Evolutionary conservation across 257 asterid genomes (phyloP).

Genomic region (Solanum megistacrolobum): DNA sequence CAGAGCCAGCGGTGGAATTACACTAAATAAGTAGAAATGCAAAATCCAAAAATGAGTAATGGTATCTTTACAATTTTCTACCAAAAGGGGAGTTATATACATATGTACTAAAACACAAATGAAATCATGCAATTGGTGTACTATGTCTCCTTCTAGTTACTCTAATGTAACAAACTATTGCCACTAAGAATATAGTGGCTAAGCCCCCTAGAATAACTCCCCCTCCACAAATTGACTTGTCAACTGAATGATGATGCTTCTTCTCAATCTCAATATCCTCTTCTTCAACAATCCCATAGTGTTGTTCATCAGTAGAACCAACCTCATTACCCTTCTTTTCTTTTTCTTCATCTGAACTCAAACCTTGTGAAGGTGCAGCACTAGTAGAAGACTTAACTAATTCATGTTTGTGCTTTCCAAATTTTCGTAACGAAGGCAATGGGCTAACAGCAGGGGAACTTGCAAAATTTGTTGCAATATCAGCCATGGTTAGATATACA

Average conservation of each 20-base stretch:
- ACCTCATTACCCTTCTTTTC: background rate
- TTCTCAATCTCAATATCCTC: background rate
- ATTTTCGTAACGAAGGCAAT: background rate
- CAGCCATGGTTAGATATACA: slow-evolving; percentile 5
- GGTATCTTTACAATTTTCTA: background rate
- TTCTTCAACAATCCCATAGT: background rate
- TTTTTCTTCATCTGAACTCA: background rate
- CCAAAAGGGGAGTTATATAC: background rate
- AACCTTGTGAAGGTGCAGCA: background rate
- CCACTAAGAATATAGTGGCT: slow-evolving; percentile 30
- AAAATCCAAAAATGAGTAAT: background rate
- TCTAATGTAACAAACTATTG: slow-evolving; percentile 51
- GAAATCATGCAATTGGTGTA: background rate
- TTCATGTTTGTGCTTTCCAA: background rate
- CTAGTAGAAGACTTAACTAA: background rate
- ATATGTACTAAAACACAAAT: background rate
- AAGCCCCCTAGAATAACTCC: slow-evolving; percentile 27
- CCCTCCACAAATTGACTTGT: slow-evolving; percentile 18
- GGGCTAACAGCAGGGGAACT: background rate
- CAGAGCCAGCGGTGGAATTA: too few relatives aligned
- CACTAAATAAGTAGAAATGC: background rate
- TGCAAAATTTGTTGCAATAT: background rate
- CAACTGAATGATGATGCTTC: slow-evolving; percentile 5
- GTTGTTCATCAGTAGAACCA: background rate
- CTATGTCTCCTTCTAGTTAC: slow-evolving; percentile 37